Conservation (phyloP, 2,329 filamentous ascomycete species). For the Periconia macrospinosa region DNA sequence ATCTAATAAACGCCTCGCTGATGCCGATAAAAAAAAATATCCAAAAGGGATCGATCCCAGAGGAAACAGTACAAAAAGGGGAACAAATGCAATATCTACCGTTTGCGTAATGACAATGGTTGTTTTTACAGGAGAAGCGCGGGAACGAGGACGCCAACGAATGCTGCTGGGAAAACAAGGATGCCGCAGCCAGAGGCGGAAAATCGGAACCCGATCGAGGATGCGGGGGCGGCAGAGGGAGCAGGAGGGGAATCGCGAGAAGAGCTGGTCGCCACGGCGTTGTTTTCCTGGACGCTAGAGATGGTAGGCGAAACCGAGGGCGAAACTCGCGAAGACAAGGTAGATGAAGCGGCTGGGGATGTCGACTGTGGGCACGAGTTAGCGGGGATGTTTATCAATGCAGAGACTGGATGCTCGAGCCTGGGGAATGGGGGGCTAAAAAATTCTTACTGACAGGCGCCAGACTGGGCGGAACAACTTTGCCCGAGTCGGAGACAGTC, state of each 20-base stretch:
- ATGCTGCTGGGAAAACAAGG: constrained; percentile 22
- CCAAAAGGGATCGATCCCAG: too few species aligned
- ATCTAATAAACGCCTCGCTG: constrained; percentile 8
- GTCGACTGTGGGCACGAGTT: constrained; percentile 45
- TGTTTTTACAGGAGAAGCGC: constrained; percentile 17
- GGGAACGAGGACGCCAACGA: constrained; percentile 13
- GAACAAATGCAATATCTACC: constrained; percentile 3
- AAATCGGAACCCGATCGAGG: constrained; percentile 15
- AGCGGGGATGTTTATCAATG: constrained; percentile 7
- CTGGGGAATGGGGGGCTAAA: constrained; percentile 22
- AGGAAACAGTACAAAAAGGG: not conserved
- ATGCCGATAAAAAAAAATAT: constrained; percentile 4
- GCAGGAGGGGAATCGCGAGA: constrained; percentile 10
- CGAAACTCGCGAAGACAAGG: constrained; percentile 50
- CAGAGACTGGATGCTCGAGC: not conserved
- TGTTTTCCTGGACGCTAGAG: constrained; percentile 24
- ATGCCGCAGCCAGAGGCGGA: constrained; percentile 7
- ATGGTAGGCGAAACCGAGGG: constrained; percentile 31
- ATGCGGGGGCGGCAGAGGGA: constrained; percentile 11
- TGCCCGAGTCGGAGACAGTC: constrained; percentile 77
- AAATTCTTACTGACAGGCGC: constrained; percentile 67
- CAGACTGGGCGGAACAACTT: constrained; percentile 73
- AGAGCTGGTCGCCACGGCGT: constrained; percentile 8
- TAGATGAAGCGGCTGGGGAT: constrained; percentile 57
- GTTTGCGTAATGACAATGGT: not conserved